Percentiles rank a stretch among this genome's conserved stretches.
Conservation (phyloP, 2,329 filamentous ascomycete genomes). For the Nigrospora sphaerica region DNA sequence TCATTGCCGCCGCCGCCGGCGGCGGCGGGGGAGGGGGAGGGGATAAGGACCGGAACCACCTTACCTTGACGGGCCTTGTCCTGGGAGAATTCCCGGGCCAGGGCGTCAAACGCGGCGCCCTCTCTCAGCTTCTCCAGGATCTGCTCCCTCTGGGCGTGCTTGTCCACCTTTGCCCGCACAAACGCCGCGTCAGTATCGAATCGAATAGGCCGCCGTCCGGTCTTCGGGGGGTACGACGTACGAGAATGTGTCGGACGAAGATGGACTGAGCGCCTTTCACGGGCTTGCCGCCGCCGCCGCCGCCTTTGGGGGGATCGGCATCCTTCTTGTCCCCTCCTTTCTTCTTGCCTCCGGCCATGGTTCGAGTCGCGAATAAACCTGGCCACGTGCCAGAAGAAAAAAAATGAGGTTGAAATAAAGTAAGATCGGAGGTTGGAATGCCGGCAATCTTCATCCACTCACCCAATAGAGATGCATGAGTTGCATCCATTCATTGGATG, state of each 20-base stretch:
- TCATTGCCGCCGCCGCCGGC: no score
- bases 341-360: conserved; percentile 14
- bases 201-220: background rate
- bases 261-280: conserved; percentile 60
- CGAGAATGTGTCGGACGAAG: conserved; percentile 68
- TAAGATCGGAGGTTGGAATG: conserved; percentile 11
- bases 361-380: background rate
- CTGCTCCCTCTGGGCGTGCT: background rate
- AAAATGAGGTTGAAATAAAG: background rate
- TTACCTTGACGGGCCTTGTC: conserved; percentile 5
- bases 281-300: conserved; percentile 33
- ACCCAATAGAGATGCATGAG: no score
- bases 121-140: no score
- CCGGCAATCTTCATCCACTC: background rate
- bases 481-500: no score
- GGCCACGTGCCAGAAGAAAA: background rate
- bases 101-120: background rate
- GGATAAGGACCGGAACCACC: background rate
- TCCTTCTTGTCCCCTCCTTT: conserved; percentile 13
- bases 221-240: conserved; percentile 14
- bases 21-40: no score
- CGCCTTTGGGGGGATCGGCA: conserved; percentile 19
- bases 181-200: background rate
- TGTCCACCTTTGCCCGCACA: background rate
- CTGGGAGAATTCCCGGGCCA: conserved; percentile 1